Evolutionary conservation across 1,284 basidiomycete genomes (phyloP).

Genomic region (Puccinia horiana): DNA sequence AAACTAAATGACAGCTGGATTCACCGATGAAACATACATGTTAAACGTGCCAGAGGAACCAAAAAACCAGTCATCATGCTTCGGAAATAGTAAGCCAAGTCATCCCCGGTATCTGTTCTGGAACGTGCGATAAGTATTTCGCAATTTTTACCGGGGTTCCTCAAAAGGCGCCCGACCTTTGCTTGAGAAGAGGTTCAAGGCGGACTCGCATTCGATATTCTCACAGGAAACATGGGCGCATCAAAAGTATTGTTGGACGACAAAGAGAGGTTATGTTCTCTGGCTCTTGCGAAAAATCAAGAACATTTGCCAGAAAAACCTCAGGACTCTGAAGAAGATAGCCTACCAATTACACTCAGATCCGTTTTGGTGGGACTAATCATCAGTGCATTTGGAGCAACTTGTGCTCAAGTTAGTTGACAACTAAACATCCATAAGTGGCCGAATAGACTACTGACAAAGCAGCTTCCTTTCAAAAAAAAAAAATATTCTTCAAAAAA

Average conservation of each 20-base stretch:
- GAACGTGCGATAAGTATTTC: neutral
- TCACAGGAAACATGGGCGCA: neutral
- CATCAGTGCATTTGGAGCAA: constrained; percentile 35
- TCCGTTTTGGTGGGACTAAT: constrained; percentile 30
- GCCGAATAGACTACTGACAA: neutral
- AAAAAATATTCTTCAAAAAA: constrained; percentile 15
- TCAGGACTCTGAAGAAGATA: neutral
- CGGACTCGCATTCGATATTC: neutral
- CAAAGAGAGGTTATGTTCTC: neutral
- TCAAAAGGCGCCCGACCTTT: neutral
- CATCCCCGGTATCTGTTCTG: neutral
- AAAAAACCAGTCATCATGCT: neutral
- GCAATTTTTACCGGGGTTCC: neutral
- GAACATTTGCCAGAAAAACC: neutral
- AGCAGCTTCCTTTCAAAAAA: neutral
- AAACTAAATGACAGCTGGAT: neutral
- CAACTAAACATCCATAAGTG: neutral
- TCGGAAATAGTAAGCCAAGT: neutral
- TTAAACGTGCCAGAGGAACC: neutral
- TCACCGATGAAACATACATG: neutral
- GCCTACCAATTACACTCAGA: constrained; percentile 35
- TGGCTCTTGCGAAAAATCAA: neutral
- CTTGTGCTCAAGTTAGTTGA: constrained; percentile 38
- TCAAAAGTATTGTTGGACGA: neutral
- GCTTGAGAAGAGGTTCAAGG: neutral